Evolutionary conservation across 2,329 filamentous ascomycete species (phyloP).

Genomic region (Lasiodiplodia hormozganensis): DNA sequence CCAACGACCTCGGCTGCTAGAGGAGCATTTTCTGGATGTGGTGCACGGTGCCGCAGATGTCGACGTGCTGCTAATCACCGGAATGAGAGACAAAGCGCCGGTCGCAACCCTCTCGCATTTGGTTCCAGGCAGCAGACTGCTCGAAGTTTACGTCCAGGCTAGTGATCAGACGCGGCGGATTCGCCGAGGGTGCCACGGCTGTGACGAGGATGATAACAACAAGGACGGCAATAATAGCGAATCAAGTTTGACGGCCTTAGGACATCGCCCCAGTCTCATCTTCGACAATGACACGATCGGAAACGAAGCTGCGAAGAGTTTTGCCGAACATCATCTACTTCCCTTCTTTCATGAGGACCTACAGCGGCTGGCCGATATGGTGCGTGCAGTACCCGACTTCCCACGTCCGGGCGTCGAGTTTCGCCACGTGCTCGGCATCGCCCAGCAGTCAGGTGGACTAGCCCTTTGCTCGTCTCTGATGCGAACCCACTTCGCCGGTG

Average conservation of each 20-base stretch:
- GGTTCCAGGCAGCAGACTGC: slow-evolving; percentile 59
- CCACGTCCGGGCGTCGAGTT: slow-evolving; percentile 61
- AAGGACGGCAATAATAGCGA: slow-evolving; percentile 27
- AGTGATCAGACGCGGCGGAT: slow-evolving; percentile 45
- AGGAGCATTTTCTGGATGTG: slow-evolving; percentile 59
- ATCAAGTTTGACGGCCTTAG: slow-evolving; percentile 35
- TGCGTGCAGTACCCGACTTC: slow-evolving; percentile 57
- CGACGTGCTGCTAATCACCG: slow-evolving; percentile 67
- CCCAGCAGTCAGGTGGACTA: slow-evolving; percentile 60
- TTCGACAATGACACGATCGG: slow-evolving; percentile 62
- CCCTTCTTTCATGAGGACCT: slow-evolving; percentile 58
- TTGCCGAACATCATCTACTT: slow-evolving; percentile 53
- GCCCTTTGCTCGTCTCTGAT: slow-evolving; percentile 60
- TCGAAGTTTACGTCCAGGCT: slow-evolving; percentile 61
- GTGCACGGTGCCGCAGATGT: slow-evolving; percentile 51
- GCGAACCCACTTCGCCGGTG: slow-evolving; percentile 51
- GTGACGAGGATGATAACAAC: slow-evolving; percentile 27
- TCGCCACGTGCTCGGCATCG: slow-evolving; percentile 64
- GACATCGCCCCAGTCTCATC: slow-evolving; percentile 52
- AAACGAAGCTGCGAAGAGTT: slow-evolving; percentile 45
- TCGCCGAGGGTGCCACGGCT: slow-evolving; percentile 42
- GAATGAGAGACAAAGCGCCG: slow-evolving; percentile 67
- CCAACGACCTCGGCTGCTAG: slow-evolving; percentile 54
- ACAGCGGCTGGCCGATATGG: slow-evolving; percentile 58
- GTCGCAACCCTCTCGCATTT: slow-evolving; percentile 61